Evolutionary conservation across 495 filamentous ascomycete species (phyloP).

Genomic region (Neurospora hispaniola): DNA sequence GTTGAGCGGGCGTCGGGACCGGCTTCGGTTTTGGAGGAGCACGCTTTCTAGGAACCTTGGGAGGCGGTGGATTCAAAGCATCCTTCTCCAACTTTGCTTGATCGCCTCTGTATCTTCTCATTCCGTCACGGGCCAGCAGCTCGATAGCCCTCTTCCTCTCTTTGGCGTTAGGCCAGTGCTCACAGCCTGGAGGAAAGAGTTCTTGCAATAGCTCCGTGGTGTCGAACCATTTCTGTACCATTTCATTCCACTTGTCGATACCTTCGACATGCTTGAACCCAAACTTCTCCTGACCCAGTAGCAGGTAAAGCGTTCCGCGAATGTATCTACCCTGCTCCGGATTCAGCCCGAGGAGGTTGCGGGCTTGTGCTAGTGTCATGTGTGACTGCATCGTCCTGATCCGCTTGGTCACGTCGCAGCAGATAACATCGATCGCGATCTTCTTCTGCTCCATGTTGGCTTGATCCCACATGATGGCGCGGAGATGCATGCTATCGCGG

Average conservation of each 20-base stretch:
- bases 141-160: constrained; percentile 57
- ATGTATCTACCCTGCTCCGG: constrained; percentile 58
- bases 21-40: constrained; percentile 2
- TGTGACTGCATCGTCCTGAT: constrained; percentile 53
- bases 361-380: constrained; percentile 64
- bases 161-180: constrained; percentile 44
- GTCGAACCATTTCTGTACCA: constrained; percentile 59
- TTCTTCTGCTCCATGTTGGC: constrained; percentile 34
- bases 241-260: constrained; percentile 56
- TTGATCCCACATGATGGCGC: constrained; percentile 47
- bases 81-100: constrained; percentile 31
- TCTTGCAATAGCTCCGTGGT: constrained; percentile 45
- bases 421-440: constrained; percentile 66
- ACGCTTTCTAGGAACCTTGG: not conserved
- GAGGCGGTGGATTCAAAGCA: constrained; percentile 12
- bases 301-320: constrained; percentile 54
- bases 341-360: constrained; percentile 60
- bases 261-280: constrained; percentile 65
- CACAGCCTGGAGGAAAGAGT: constrained; percentile 40
- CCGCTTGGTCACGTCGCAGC: constrained; percentile 71
- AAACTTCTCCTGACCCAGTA: constrained; percentile 57
- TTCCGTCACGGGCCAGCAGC: constrained; percentile 58
- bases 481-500: constrained; percentile 52
- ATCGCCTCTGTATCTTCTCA: constrained; percentile 63
- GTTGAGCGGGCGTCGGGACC: not conserved